Percentiles rank a stretch among this genome's conserved stretches.
These are phyloP conservation scores for Calycina herbarum DNA, from an alignment of 2,329 filamentous ascomycete species.

Conservation along the genomic window DNA sequence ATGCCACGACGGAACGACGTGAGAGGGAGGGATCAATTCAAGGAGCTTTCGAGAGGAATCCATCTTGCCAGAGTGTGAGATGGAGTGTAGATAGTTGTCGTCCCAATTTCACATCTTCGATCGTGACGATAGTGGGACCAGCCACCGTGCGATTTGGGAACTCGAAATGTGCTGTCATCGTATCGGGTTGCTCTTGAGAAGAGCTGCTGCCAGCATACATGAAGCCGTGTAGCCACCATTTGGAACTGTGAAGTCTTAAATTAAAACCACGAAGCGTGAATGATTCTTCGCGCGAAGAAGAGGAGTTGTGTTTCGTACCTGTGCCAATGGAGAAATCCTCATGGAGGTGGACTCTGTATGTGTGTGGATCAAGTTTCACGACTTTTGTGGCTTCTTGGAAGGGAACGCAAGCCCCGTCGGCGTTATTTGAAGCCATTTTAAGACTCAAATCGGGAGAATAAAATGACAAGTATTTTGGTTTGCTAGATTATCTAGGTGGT, in stretches of 20 bases:
- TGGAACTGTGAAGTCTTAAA: neutral
- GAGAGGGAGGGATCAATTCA: neutral
- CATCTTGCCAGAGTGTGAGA: conserved; percentile 9
- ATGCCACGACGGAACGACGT: neutral
- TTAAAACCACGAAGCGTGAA: neutral
- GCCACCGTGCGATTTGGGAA: neutral
- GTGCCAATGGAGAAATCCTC: conserved; percentile 5
- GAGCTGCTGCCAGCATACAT: conserved; percentile 7
- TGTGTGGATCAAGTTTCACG: conserved; percentile 5
- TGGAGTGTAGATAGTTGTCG: conserved; percentile 9
- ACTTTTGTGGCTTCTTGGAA: conserved; percentile 5
- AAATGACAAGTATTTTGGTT: too few species aligned
- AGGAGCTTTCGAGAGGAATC: neutral
- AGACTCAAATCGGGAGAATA: too few species aligned
- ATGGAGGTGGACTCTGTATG: conserved; percentile 3
- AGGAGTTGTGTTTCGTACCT: neutral
- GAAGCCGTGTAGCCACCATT: conserved; percentile 8
- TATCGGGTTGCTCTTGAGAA: neutral
- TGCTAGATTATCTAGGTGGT: too few species aligned
- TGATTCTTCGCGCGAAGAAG: neutral
- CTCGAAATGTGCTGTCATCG: conserved; percentile 8
- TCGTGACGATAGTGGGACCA: conserved; percentile 1
- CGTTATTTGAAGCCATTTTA: conserved; percentile 1
- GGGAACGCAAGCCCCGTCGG: neutral
- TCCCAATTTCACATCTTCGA: conserved; percentile 9